Evolutionary conservation across 345 rosid species (phyloP).

Genomic region (Ricinus communis): DNA sequence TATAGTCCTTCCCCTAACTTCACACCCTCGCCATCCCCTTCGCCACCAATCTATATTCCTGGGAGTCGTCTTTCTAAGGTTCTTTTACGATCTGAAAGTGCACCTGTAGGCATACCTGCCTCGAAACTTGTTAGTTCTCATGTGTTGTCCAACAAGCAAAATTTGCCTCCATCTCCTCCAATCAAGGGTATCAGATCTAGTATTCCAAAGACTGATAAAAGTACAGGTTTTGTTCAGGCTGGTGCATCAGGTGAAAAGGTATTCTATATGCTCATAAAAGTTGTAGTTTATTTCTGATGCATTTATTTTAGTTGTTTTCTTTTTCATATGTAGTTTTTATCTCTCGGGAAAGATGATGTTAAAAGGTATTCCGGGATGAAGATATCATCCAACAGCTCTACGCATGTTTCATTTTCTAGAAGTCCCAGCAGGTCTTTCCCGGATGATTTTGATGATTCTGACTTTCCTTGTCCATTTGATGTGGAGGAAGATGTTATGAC

Average conservation of each 20-base stretch:
- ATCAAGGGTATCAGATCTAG: conserved; percentile 41
- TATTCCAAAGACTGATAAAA: conserved; percentile 43
- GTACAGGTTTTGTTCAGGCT: conserved; percentile 38
- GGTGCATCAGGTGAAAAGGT: conserved; percentile 66
- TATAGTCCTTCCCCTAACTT: conserved; percentile 57
- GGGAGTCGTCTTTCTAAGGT: conserved; percentile 40
- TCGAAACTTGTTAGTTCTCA: conserved; percentile 44
- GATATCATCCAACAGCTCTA: conserved; percentile 52
- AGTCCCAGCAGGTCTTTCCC: conserved; percentile 73
- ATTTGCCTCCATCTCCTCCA: conserved; percentile 61
- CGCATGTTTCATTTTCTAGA: conserved; percentile 60
- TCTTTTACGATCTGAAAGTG: conserved; percentile 73
- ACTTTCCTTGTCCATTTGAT: conserved; percentile 80
- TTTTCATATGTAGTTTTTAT: conserved; percentile 39
- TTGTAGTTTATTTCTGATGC: not conserved
- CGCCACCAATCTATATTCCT: conserved; percentile 56
- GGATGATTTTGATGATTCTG: conserved; percentile 77
- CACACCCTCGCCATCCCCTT: conserved; percentile 71
- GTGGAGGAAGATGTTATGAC: conserved; percentile 63
- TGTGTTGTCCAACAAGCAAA: conserved; percentile 42
- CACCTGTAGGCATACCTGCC: conserved; percentile 67
- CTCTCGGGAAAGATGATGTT: conserved; percentile 55
- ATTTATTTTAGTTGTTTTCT: conserved; percentile 12
- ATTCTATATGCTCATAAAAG: conserved; percentile 20
- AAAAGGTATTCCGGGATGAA: conserved; percentile 48